Percentiles rank a stretch among this genome's conserved stretches.
Conservation (phyloP, 305 asterid genomes). For the Withania somnifera region DNA sequence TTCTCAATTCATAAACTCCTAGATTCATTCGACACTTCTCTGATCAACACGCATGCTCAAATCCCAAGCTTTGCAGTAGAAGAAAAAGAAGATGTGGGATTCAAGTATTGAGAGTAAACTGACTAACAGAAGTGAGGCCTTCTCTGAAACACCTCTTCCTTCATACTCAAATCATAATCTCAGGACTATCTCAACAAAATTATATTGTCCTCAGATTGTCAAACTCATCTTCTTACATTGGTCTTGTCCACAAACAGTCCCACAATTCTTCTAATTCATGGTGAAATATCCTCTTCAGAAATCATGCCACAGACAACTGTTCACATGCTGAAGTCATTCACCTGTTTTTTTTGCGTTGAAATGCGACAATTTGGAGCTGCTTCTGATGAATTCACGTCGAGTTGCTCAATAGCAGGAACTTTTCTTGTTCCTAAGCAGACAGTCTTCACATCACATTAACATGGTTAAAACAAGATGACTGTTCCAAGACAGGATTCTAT, state of each 20-base stretch:
- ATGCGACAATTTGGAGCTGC: slow-evolving; percentile 40
- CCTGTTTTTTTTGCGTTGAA: slow-evolving; percentile 29
- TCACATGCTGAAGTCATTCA: slow-evolving; percentile 26
- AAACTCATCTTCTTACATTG: slow-evolving; percentile 18
- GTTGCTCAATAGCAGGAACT: too few relatives aligned
- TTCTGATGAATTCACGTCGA: slow-evolving; percentile 54
- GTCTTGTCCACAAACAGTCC: slow-evolving; percentile 6
- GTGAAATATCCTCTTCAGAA: slow-evolving; percentile 50
- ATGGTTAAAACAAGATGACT: too few relatives aligned
- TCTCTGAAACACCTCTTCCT: slow-evolving; percentile 24
- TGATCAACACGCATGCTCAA: too few relatives aligned
- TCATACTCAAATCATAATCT: slow-evolving; percentile 26
- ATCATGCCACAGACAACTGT: slow-evolving; percentile 27
- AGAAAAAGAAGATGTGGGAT: too few relatives aligned
- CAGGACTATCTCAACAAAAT: slow-evolving; percentile 20
- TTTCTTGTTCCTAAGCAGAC: too few relatives aligned
- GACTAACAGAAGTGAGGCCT: too few relatives aligned
- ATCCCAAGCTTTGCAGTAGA: too few relatives aligned
- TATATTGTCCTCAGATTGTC: slow-evolving; percentile 17
- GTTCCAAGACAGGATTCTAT: too few relatives aligned
- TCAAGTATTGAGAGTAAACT: too few relatives aligned
- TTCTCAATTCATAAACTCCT: too few relatives aligned
- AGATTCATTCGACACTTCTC: too few relatives aligned
- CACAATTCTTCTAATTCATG: slow-evolving; percentile 18
- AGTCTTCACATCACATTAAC: too few relatives aligned